Evolutionary conservation across 2,329 filamentous ascomycete genomes (phyloP).

Genomic region (Trichophaea hybrida): DNA sequence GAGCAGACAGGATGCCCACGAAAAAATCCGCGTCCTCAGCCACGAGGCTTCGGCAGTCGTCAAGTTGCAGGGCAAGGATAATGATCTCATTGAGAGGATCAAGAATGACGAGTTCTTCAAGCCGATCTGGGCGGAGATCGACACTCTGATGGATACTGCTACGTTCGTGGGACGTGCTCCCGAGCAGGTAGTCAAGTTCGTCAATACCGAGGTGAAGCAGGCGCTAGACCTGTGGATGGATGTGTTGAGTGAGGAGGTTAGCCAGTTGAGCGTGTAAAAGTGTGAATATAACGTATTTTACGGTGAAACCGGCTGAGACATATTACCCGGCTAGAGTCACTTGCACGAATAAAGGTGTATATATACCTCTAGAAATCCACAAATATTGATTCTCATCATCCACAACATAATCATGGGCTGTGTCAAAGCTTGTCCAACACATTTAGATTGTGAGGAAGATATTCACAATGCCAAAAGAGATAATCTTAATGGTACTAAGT

Average conservation of each 20-base stretch:
- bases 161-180: constrained; percentile 44
- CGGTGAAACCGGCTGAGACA: no score
- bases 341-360: no score
- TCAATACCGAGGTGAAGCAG: constrained; percentile 36
- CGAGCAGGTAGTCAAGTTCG: constrained; percentile 42
- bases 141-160: constrained; percentile 50
- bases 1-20: constrained; percentile 69
- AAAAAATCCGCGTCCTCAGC: constrained; percentile 69
- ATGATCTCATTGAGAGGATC: constrained; percentile 72
- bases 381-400: no score
- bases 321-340: no score
- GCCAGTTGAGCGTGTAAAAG: constrained; percentile 33
- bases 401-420: no score
- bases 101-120: constrained; percentile 58
- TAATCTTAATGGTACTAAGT: no score
- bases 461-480: no score
- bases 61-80: constrained; percentile 59
- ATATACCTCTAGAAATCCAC: no score
- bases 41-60: constrained; percentile 60
- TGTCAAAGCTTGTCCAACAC: no score
- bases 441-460: no score
- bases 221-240: constrained; percentile 35
- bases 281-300: no score
- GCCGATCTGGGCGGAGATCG: constrained; percentile 54
- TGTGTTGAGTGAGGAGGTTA: constrained; percentile 31